Evolutionary conservation across 257 asterid genomes (phyloP).

Genomic region (Solanum megistacrolobum): DNA sequence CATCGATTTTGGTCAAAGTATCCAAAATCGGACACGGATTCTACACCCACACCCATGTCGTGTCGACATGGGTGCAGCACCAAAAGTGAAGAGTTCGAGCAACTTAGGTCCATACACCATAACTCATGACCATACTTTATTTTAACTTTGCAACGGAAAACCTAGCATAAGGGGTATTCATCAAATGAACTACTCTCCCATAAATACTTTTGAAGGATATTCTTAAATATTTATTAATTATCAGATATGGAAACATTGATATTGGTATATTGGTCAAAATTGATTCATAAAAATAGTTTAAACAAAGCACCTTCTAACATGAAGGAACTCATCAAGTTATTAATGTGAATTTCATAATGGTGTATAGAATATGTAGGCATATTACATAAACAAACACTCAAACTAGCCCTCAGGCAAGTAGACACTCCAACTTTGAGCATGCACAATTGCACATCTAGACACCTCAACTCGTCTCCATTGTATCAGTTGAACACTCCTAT

Average conservation of each 20-base stretch:
- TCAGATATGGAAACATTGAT: background rate
- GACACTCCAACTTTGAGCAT: background rate
- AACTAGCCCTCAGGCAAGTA: background rate
- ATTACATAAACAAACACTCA: background rate
- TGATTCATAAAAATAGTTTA: background rate
- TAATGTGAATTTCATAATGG: background rate
- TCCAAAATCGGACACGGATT: background rate
- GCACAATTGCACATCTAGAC: background rate
- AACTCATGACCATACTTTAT: background rate
- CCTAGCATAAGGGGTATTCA: background rate
- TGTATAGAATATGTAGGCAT: background rate
- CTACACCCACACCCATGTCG: background rate
- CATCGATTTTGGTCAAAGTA: background rate
- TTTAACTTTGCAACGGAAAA: background rate
- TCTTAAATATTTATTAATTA: background rate
- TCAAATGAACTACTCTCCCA: background rate
- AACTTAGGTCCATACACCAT: background rate
- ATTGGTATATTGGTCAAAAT: background rate
- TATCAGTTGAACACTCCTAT: background rate
- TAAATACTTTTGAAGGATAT: background rate
- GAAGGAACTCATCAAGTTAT: background rate
- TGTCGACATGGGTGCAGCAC: background rate
- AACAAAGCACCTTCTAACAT: background rate
- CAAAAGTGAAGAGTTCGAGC: background rate
- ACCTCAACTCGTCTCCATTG: background rate